Conservation (phyloP, 75 land plant genomes). For the Adiantum capillusveneris region DNA sequence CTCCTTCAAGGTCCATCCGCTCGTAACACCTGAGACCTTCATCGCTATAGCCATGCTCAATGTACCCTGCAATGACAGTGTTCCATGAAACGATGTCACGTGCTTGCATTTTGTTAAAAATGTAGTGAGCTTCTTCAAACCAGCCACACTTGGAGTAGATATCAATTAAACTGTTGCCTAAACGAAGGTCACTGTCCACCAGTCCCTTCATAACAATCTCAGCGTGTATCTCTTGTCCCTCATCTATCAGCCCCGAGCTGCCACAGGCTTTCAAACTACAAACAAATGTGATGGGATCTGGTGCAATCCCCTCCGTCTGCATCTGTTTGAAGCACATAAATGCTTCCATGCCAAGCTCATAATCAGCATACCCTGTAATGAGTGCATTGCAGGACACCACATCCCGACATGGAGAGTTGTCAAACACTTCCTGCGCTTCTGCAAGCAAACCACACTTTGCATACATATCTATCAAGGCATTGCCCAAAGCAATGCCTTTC, state of each 20-base stretch:
- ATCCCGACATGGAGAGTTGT: neutral
- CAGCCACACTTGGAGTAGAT: constrained; percentile 24
- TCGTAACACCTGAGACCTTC: constrained; percentile 31
- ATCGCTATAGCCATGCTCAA: constrained; percentile 14
- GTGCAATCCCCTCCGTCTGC: constrained; percentile 7
- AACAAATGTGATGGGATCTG: constrained; percentile 6
- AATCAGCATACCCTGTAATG: constrained; percentile 7
- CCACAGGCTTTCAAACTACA: constrained; percentile 17
- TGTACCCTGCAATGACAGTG: constrained; percentile 31
- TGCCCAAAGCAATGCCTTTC: constrained; percentile 9
- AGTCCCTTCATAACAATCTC: neutral
- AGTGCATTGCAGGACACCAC: constrained; percentile 14
- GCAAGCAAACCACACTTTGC: constrained; percentile 10
- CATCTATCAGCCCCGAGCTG: neutral
- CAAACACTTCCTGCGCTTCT: constrained; percentile 10
- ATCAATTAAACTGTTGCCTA: constrained; percentile 31
- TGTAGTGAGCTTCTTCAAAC: constrained; percentile 10
- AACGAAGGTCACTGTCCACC: constrained; percentile 1
- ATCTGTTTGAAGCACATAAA: constrained; percentile 7
- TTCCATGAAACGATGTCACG: constrained; percentile 35
- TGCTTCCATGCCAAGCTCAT: constrained; percentile 11
- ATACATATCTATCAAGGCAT: constrained; percentile 19
- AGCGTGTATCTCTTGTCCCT: neutral
- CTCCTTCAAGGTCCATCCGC: constrained; percentile 29
- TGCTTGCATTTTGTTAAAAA: constrained; percentile 22